These are phyloP conservation scores for Rubia tinctorum DNA, from an alignment of 305 asterid genomes.

Conservation along the genomic window DNA sequence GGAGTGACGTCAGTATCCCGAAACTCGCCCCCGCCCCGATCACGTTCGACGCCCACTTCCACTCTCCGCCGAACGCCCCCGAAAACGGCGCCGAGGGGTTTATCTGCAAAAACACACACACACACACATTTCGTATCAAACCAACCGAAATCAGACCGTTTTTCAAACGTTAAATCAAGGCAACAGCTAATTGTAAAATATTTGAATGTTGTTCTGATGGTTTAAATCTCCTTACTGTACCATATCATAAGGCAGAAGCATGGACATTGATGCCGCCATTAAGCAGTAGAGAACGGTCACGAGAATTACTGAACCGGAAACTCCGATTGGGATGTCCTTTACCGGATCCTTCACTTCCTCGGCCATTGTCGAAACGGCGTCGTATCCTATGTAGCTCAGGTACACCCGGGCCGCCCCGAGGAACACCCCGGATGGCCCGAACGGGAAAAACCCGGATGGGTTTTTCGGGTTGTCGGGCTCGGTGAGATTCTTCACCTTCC, in stretches of 20 bases:
- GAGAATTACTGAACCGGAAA: slow-evolving; percentile 83
- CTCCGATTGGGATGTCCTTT: slow-evolving; percentile 79
- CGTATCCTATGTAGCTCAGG: slow-evolving; percentile 89
- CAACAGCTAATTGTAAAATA: neutral
- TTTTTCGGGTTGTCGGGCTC: slow-evolving; percentile 47
- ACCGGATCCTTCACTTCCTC: slow-evolving; percentile 85
- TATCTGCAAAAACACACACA: slow-evolving; percentile 35
- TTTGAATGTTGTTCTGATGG: no score
- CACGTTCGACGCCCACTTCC: slow-evolving; percentile 91
- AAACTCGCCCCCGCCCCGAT: slow-evolving; percentile 93
- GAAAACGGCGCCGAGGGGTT: slow-evolving; percentile 85
- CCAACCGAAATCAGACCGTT: neutral
- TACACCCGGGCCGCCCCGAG: slow-evolving; percentile 87
- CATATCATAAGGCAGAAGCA: slow-evolving; percentile 88
- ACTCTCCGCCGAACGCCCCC: slow-evolving; percentile 56
- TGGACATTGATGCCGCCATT: slow-evolving; percentile 85
- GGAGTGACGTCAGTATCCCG: slow-evolving; percentile 81
- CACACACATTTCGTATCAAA: neutral
- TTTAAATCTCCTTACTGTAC: no score
- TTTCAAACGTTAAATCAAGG: neutral
- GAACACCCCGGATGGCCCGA: slow-evolving; percentile 71
- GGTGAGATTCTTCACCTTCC: slow-evolving; percentile 55
- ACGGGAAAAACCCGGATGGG: slow-evolving; percentile 70
- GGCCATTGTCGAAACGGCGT: slow-evolving; percentile 95
- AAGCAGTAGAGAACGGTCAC: slow-evolving; percentile 81